Evolutionary conservation across 208 protist species (phyloP).

Genomic region (Acanthamoeba divionensis): DNA sequence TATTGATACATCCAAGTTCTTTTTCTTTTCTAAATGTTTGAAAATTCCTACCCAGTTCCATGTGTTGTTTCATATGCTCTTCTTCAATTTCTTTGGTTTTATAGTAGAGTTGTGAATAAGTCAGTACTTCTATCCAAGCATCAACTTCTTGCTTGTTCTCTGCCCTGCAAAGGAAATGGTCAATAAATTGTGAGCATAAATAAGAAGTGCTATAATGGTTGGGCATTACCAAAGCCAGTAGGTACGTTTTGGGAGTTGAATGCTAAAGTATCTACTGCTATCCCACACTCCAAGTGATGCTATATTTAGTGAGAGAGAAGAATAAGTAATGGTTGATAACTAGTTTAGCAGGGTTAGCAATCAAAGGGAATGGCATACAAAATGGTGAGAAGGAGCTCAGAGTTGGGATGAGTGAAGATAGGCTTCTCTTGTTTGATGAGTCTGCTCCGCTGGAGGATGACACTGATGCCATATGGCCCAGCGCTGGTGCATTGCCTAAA

Average conservation of each 20-base stretch:
- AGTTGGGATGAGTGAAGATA: neutral
- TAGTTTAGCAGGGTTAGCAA: neutral
- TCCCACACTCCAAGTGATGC: slow-evolving; percentile 23
- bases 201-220: too few species aligned
- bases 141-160: slow-evolving; percentile 47
- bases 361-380: neutral
- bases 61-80: slow-evolving; percentile 41
- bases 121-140: slow-evolving; percentile 18
- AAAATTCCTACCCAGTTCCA: slow-evolving; percentile 4
- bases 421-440: too few species aligned
- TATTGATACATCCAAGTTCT: too few species aligned
- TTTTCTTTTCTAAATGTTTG: neutral
- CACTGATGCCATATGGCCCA: too few species aligned
- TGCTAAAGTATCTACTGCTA: slow-evolving; percentile 40
- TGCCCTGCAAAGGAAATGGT: neutral
- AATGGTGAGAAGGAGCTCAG: neutral
- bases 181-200: too few species aligned
- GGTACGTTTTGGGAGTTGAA: neutral
- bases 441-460: too few species aligned
- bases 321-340: neutral
- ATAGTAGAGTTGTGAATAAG: slow-evolving; percentile 27
- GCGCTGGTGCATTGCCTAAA: too few species aligned
- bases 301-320: neutral
- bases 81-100: neutral
- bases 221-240: slow-evolving; percentile 33